Conservation (phyloP, 1,284 basidiomycete species). For the Taiwanofungus camphoratus region DNA sequence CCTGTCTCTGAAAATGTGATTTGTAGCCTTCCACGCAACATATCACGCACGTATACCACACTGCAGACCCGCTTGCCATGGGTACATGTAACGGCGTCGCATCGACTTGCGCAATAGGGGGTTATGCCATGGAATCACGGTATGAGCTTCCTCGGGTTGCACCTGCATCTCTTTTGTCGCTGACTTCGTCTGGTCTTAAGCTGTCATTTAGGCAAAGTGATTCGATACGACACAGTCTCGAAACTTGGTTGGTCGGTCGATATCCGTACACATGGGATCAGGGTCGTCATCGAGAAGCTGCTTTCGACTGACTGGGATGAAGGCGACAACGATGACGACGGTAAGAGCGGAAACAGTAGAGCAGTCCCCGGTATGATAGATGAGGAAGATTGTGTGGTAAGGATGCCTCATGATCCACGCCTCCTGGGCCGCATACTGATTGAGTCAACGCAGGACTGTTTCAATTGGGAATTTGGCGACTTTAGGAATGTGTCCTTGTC, state of each 20-base stretch:
- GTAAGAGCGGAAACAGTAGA: slow-evolving; percentile 5
- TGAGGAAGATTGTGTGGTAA: slow-evolving; percentile 36
- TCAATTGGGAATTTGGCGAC: slow-evolving; percentile 8
- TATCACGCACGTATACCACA: slow-evolving; percentile 81
- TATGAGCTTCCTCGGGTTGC: slow-evolving; percentile 32
- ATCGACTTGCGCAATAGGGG: slow-evolving; percentile 64
- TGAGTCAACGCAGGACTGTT: slow-evolving; percentile 2
- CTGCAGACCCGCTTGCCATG: slow-evolving; percentile 82
- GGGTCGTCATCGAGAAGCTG: slow-evolving; percentile 70
- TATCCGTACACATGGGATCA: slow-evolving; percentile 80
- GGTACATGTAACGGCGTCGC: slow-evolving; percentile 73
- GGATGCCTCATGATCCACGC: slow-evolving; percentile 6
- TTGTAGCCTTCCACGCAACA: slow-evolving; percentile 67
- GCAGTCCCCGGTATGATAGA: slow-evolving; percentile 3
- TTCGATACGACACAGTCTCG: slow-evolving; percentile 82
- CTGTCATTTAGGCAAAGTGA: slow-evolving; percentile 66
- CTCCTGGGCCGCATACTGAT: background rate
- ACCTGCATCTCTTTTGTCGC: background rate
- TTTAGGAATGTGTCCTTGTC: slow-evolving; percentile 2
- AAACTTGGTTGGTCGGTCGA: slow-evolving; percentile 83
- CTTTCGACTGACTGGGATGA: slow-evolving; percentile 63
- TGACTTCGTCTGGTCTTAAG: slow-evolving; percentile 11
- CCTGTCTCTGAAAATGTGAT: background rate
- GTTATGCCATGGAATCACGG: slow-evolving; percentile 74
- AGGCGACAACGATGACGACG: slow-evolving; percentile 19